Conservation (phyloP, 2,329 filamentous ascomycete species). For the Escovopsis sp. region DNA sequence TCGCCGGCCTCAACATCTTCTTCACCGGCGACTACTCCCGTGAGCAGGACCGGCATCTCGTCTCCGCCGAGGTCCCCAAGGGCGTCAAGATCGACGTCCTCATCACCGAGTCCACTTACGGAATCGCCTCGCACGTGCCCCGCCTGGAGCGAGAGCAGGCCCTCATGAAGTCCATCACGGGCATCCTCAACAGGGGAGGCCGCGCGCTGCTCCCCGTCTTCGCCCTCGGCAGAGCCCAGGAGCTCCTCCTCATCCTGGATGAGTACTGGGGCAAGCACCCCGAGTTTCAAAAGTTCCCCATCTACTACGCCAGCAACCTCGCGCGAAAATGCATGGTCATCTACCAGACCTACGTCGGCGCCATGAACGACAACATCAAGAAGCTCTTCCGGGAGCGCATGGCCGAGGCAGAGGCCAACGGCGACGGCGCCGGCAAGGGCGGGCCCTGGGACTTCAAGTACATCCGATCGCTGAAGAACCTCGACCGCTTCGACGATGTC, state of each 20-base stretch:
- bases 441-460: constrained; percentile 96
- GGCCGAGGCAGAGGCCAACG: constrained; percentile 72
- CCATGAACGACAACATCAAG: constrained; percentile 99
- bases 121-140: constrained; percentile 85
- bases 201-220: constrained; percentile 92
- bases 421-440: constrained; percentile 58
- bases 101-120: constrained; percentile 95
- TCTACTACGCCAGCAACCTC: constrained; percentile 94
- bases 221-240: constrained; percentile 83
- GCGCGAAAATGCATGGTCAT: constrained; percentile 96
- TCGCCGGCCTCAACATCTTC: constrained; percentile 88
- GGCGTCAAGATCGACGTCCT: constrained; percentile 88
- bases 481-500: constrained; percentile 92
- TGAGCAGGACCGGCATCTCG: constrained; percentile 87
- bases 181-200: constrained; percentile 79
- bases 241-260: constrained; percentile 84
- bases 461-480: constrained; percentile 77
- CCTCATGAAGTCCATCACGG: constrained; percentile 89
- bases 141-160: constrained; percentile 81
- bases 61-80: constrained; percentile 79
- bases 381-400: constrained; percentile 84
- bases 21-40: constrained; percentile 97
- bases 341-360: constrained; percentile 94
- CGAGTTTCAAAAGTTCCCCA: constrained; percentile 79
- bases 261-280: constrained; percentile 90